These are phyloP conservation scores for Teunomyces stri DNA, from an alignment of 805 yeast genomes.

Conservation along the genomic window DNA sequence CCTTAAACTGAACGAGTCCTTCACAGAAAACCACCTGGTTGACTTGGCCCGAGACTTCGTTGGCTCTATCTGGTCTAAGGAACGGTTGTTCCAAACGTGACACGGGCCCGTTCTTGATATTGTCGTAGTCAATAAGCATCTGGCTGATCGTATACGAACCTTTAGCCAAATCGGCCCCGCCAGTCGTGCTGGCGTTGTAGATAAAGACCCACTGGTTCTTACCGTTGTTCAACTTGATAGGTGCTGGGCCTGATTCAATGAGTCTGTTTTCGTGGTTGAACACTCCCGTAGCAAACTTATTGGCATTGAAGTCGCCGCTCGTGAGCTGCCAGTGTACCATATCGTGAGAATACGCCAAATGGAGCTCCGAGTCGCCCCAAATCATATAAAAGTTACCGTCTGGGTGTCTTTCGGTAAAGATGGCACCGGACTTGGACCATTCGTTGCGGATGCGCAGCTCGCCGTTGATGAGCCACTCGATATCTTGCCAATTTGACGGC, in stretches of 20 bases:
- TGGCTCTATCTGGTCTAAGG: constrained; percentile 30
- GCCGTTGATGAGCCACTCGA: constrained; percentile 25
- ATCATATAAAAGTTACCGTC: constrained; percentile 42
- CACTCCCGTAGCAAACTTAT: constrained; percentile 26
- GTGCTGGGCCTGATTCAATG: constrained; percentile 44
- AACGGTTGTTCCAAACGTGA: constrained; percentile 38
- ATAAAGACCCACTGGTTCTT: constrained; percentile 35
- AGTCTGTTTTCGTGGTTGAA: constrained; percentile 33
- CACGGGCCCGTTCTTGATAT: constrained; percentile 32
- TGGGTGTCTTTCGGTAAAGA: constrained; percentile 28
- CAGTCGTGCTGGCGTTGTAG: constrained; percentile 39
- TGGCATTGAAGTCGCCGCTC: constrained; percentile 16
- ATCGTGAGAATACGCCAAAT: constrained; percentile 36
- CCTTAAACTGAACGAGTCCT: constrained; percentile 41
- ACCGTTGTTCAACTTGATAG: constrained; percentile 31
- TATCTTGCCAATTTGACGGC: constrained; percentile 31
- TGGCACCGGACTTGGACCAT: constrained; percentile 45
- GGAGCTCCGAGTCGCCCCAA: constrained; percentile 42
- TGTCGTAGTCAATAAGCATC: constrained; percentile 42
- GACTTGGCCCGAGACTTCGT: constrained; percentile 40
- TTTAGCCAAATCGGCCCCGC: constrained; percentile 27
- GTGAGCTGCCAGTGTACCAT: constrained; percentile 31
- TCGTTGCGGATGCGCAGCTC: constrained; percentile 24
- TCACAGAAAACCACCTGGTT: constrained; percentile 43
- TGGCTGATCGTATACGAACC: constrained; percentile 37